Base-by-base conservation (phyloP, 768 basidiomycete genomes). In the Kwoniella botswanensis region DNA sequence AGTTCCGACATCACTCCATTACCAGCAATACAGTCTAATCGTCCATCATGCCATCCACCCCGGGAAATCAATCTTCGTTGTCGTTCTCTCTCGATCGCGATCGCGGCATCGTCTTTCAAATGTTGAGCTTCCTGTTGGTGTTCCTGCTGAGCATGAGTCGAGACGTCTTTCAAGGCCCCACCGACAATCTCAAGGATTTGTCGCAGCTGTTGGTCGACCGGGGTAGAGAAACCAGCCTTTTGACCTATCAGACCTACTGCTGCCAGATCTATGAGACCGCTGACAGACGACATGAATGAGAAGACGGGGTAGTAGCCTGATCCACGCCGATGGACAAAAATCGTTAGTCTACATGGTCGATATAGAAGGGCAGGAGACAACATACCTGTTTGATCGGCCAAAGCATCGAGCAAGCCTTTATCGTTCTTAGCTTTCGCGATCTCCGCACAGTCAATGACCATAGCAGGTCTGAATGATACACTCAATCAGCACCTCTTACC, bases 171-270 rank as follows among this genome's bases (percentile, higher is more conserved):
- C 21, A 99, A 87, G 1, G 90, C 92, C 4, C 84, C 86, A 3
- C 88, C 89, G 26, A 92, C 91, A 11, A 94, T 90, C 57, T 90
- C 89, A 9, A 99, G 87, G 50, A 99, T 89, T 76, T 92, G 88
- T 75, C 91, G 91, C 55, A 98, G 85, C 82, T 98, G 93, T 54
- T 93, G 91, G 18, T 89, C 85, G 15, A 94, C 85, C 2, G 93
- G 90, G 50, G 87, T 90, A 60, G 89, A 90, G 73, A 98, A 85
- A 18, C 97, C 94, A 24, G 92, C 95, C 85, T 98, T 98, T 79
- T 97, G 93, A 2, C 97, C 97, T 75, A 97, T 97, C n/a, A 98
- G 79, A 1, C 95, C 95, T 54, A 94, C 88, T 69, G 90, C 91
- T 1, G 93, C 94, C n/a, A 98, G 87, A 80, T 98, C 96, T 71